Base-by-base conservation (phyloP, 2,329 filamentous ascomycete genomes). In the Cordyceps fumosorosea region DNA sequence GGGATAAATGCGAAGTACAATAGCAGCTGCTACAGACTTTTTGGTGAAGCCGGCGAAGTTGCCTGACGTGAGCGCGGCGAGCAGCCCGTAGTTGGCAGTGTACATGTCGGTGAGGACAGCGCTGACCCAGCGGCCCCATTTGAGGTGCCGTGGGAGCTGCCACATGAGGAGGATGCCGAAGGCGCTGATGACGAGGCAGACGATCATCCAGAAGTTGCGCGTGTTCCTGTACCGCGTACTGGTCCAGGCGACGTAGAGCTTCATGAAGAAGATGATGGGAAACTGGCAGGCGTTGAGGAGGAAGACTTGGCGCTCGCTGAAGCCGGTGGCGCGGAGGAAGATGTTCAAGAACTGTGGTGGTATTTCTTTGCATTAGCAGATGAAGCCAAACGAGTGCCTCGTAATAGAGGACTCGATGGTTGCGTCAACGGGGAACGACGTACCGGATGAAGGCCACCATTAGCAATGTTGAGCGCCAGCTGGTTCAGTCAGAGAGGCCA, bases 41-140 rank as follows among this genome's bases (percentile, higher is more conserved):
- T 87, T 87, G 1, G 84, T 86, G 59, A 84, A 81, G 0, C 84
- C 84, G 20, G 79, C 84, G 18, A 85, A 75, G 66, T 87, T 86
- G 4, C 82, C 77, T 1, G 79, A 79, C 37, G 84, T 76, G 73
- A 86, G 77, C 7, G 80, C 80, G 70, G 86, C 77, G 51, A 78
- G 73, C 26, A 86, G 75, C 20, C 63, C 59, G 40, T 65, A 63
- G 18, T 60, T 57, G 22, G 60, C 44, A 3, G 54, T 58, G n/a
- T 57, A 62, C 24, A 37, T 40, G 29, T 52, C 48, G 7, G 47
- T 45, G 7, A 62, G 32, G 3, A 48, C 24, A n/a, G 24, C 48
- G n/a, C 60, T 53, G 7, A 24, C 26, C 44, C 34, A 62, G 29
- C 60, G 60, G 24, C 54, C 60, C 60, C 60, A 62, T 56, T 56